These are phyloP conservation scores for Paracoccidioides brasiliensis DNA, from an alignment of 2,329 filamentous ascomycete genomes.

Conservation along the genomic window DNA sequence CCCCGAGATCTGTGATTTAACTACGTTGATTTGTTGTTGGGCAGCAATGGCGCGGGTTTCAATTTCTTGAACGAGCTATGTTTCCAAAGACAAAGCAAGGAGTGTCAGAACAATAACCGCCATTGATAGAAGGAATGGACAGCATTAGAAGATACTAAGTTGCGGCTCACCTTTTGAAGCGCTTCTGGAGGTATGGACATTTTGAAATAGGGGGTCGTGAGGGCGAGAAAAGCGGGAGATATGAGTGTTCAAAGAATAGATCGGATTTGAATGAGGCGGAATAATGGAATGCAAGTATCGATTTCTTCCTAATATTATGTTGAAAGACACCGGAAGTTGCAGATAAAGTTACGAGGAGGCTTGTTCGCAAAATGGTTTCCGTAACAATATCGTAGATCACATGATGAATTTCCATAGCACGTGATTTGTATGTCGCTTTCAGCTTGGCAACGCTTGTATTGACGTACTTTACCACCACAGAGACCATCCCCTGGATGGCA, in stretches of 20 bases:
- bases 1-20: conserved; percentile 66
- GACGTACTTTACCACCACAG: too few species aligned
- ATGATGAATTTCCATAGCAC: not conserved
- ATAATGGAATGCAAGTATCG: not conserved
- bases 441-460: too few species aligned
- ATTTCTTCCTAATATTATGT: not conserved
- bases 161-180: conserved; percentile 62
- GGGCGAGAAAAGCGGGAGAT: not conserved
- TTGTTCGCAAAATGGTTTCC: not conserved
- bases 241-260: not conserved
- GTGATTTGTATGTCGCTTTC: not conserved
- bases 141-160: not conserved
- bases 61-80: conserved; percentile 80
- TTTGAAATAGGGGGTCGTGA: conserved; percentile 15
- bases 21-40: conserved; percentile 82
- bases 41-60: conserved; percentile 77
- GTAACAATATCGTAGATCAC: not conserved
- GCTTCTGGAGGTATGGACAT: conserved; percentile 96
- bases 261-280: not conserved
- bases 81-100: not conserved
- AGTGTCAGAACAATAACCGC: not conserved
- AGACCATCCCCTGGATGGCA: too few species aligned
- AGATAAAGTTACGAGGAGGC: not conserved
- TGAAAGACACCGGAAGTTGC: not conserved
- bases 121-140: not conserved